Conservation (phyloP, 805 yeast genomes). For the Clavispora asparagi region DNA sequence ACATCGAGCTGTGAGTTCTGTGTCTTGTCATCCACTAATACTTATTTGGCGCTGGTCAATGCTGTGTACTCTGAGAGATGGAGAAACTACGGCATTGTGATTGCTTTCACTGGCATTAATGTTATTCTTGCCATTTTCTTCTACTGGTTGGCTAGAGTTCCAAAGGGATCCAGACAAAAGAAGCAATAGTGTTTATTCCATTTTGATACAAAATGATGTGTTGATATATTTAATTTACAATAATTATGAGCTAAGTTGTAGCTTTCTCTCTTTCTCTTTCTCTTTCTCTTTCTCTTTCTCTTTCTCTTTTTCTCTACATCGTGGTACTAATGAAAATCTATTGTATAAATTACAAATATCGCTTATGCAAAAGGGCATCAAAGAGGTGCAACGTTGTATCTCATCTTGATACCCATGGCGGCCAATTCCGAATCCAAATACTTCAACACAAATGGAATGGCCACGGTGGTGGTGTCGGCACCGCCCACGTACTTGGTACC, state of each 20-base stretch:
- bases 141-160: constrained; percentile 71
- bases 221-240: not conserved
- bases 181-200: constrained; percentile 10
- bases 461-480: constrained; percentile 87
- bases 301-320: not conserved
- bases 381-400: constrained; percentile 74
- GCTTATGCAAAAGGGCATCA: constrained; percentile 6
- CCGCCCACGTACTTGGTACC: constrained; percentile 93
- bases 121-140: constrained; percentile 25
- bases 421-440: constrained; percentile 92
- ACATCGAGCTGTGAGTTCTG: constrained; percentile 61
- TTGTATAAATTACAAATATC: not conserved
- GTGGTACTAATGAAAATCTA: not conserved
- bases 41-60: constrained; percentile 44
- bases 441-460: constrained; percentile 93
- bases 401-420: constrained; percentile 96
- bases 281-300: not conserved
- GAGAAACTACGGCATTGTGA: constrained; percentile 60
- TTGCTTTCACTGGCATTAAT: constrained; percentile 41
- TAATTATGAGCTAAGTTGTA: not conserved
- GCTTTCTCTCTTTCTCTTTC: not conserved
- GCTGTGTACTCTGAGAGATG: constrained; percentile 49
- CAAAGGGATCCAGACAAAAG: constrained; percentile 48
- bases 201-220: not conserved
- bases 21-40: constrained; percentile 50